Conservation (phyloP, 2,329 filamentous ascomycete species). For the Aspergillus niger region DNA sequence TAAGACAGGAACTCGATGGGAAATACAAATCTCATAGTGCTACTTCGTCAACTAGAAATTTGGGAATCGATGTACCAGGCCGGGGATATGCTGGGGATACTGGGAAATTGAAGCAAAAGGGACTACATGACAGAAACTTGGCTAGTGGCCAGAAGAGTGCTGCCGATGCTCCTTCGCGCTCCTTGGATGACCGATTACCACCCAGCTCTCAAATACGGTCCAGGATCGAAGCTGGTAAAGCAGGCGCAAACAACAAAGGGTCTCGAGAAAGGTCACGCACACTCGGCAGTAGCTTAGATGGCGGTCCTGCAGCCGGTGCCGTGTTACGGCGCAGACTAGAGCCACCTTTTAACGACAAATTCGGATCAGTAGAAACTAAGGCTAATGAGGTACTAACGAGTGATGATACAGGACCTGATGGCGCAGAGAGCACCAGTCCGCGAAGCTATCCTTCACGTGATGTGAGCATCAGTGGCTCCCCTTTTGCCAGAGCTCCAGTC, state of each 20-base stretch:
- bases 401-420: constrained; percentile 28
- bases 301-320: constrained; percentile 13
- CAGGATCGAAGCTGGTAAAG: constrained; percentile 11
- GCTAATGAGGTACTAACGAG: constrained; percentile 28
- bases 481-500: constrained; percentile 49
- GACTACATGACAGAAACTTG: constrained; percentile 20
- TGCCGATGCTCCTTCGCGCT: constrained; percentile 16
- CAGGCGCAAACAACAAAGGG: constrained; percentile 12
- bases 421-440: constrained; percentile 25
- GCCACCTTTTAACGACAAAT: constrained; percentile 33
- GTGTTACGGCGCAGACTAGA: constrained; percentile 33
- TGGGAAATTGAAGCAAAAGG: constrained; percentile 15
- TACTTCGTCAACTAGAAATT: constrained; percentile 11
- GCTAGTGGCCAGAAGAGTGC: constrained; percentile 23
- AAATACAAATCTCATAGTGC: constrained; percentile 12
- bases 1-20: constrained; percentile 13
- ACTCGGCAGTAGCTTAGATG: constrained; percentile 19
- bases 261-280: constrained; percentile 20
- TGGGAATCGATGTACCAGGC: constrained; percentile 32
- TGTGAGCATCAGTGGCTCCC: constrained; percentile 51
- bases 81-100: constrained; percentile 12
- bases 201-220: constrained; percentile 18
- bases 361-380: constrained; percentile 31
- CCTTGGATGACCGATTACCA: constrained; percentile 19
- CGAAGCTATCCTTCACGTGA: constrained; percentile 31